A percentile compares a stretch with the other conserved stretches of the same genome.
Evolutionary conservation across 1,139 yeast species (phyloP).

Genomic region (Saccharomyces hybrid): DNA sequence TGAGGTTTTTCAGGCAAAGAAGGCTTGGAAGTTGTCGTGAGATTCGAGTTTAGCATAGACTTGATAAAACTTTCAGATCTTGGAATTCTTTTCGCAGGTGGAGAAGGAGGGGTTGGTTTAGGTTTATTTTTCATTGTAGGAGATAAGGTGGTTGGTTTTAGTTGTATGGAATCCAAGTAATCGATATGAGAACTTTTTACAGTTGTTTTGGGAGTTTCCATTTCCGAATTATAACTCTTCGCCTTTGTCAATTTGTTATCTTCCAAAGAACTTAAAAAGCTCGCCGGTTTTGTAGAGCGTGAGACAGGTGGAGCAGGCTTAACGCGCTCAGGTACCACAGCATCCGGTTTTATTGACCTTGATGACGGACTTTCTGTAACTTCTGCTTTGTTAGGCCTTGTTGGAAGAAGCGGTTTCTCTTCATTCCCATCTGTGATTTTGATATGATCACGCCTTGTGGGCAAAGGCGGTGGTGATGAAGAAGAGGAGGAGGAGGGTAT

Average conservation of each 20-base stretch:
- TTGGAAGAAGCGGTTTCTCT: conserved; percentile 2
- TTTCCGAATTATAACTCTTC: neutral
- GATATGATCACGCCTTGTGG: neutral
- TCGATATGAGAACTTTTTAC: conserved; percentile 9
- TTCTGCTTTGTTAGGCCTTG: neutral
- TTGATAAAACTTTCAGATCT: conserved; percentile 18
- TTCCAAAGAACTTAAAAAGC: conserved; percentile 15
- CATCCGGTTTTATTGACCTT: neutral
- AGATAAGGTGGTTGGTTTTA: conserved; percentile 7
- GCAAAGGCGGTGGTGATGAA: conserved; percentile 4
- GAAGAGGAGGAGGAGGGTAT: conserved; percentile 4
- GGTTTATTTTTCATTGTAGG: conserved; percentile 3
- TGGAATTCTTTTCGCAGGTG: conserved; percentile 6
- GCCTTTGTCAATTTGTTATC: conserved; percentile 16
- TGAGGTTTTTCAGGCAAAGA: conserved; percentile 3
- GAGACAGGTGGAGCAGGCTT: conserved; percentile 5
- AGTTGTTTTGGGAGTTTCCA: neutral
- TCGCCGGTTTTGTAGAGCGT: conserved; percentile 4
- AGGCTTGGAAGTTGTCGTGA: neutral
- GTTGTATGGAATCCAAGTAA: conserved; percentile 20
- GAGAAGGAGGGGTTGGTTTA: neutral
- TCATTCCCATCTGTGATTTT: neutral
- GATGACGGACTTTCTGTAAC: neutral
- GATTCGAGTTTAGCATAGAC: conserved; percentile 19
- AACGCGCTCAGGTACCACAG: neutral